Base-by-base conservation (phyloP, 257 asterid species). In the Thymus mandschuricus region DNA sequence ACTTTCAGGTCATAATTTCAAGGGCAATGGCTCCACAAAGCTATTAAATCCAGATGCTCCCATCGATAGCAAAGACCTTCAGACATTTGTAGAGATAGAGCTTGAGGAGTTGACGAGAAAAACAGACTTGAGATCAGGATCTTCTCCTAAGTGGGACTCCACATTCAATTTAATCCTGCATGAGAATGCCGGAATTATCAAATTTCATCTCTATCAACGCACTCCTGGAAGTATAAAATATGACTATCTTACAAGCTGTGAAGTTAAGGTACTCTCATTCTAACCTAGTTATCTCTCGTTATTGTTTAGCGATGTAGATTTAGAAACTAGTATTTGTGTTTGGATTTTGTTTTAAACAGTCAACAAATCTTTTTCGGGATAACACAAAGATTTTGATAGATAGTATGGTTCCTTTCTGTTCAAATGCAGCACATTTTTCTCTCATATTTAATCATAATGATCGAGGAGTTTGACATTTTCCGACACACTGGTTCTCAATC, bases 71-170 rank as follows among this genome's bases (percentile, higher is more conserved):
- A 84, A 77, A 72, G 90, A 90, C 61, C 79, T 92, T 64, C 88
- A 70, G 77, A 92, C 99, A 21, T 88, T 95, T 63, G 80, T 95
- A 50, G 99, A 95, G 86, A 79, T 95, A 66, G 99, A 95, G 83
- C 80, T 92, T 58, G 98, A 81, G 75, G 97, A 92, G 55, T 68
- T 95, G 56, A 95, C 96, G 0, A 87, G 99, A 77, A 87, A 83
- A 86, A 95, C 99, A 8, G 81, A 82, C 7, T 79, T 63, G 12
- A 82, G 78, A 80, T 60, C 71, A 9, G 99, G 99, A 61, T 75
- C 96, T 30, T 74, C 72, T 79, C 99, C 99, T 31, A 80, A 70
- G 66, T 95, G 99, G 99, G 88, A 89, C 81, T 78, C 96, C 5
- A 83, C 84, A 21, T 88, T 92, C 82, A 89, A 90, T 80, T 82